Percentiles rank a stretch among this genome's conserved stretches.
Conservation (phyloP, 1,284 basidiomycete species). For the Naganishia cerealis region DNA sequence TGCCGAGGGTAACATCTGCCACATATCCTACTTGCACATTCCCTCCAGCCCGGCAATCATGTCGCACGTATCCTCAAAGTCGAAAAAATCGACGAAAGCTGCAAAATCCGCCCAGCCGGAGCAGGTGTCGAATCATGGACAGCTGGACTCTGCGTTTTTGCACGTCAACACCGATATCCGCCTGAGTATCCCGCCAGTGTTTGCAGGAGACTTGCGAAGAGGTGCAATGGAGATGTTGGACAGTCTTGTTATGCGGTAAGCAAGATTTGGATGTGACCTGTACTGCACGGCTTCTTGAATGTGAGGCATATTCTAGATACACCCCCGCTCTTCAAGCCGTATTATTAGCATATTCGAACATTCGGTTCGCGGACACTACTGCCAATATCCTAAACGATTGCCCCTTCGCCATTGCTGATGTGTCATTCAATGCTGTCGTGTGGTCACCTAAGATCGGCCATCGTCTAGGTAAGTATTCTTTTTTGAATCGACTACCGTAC, state of each 20-base stretch:
- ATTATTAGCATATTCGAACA: constrained; percentile 78
- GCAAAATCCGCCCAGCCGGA: background rate
- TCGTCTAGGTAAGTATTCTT: constrained; percentile 66
- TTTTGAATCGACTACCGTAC: background rate
- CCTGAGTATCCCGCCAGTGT: constrained; percentile 79
- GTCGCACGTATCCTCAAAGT: constrained; percentile 8
- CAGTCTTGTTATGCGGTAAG: constrained; percentile 88
- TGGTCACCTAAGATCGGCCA: constrained; percentile 88
- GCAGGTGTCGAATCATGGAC: background rate
- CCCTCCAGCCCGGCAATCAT: background rate
- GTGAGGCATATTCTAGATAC: constrained; percentile 62
- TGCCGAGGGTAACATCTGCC: background rate
- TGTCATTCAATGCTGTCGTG: constrained; percentile 78
- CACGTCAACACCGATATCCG: constrained; percentile 66
- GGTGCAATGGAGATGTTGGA: constrained; percentile 87
- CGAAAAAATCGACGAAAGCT: constrained; percentile 4
- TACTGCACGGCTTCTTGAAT: background rate
- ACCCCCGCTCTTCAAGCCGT: constrained; percentile 83
- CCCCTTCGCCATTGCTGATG: constrained; percentile 75
- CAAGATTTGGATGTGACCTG: background rate
- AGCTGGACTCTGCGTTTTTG: constrained; percentile 59
- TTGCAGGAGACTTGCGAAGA: constrained; percentile 65
- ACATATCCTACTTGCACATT: background rate
- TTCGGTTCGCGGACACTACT: constrained; percentile 67
- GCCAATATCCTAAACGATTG: constrained; percentile 79